Conservation (phyloP, 129 eudicot species). For the Dittrichia graveolens region DNA sequence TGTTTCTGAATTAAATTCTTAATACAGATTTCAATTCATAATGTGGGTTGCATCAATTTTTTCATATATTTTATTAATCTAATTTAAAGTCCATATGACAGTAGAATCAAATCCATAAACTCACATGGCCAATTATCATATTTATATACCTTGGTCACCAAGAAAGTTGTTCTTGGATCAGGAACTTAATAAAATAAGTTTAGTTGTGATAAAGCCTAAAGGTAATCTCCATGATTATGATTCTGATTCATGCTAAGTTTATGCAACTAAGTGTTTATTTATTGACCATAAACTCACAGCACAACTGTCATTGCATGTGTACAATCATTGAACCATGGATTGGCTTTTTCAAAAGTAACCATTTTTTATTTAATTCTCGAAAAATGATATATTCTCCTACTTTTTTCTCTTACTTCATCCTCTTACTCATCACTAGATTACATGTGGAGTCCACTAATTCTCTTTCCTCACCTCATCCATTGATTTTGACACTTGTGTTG, state of each 20-base stretch:
- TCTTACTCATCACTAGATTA: no score
- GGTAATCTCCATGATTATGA: constrained; percentile 20
- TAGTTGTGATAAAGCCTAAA: background rate
- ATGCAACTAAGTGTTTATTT: constrained; percentile 1
- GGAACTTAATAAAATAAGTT: constrained; percentile 26
- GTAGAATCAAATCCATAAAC: background rate
- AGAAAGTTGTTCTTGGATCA: constrained; percentile 28
- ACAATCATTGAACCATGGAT: constrained; percentile 27
- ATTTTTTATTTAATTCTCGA: background rate
- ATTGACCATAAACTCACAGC: constrained; percentile 14
- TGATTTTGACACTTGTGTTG: no score
- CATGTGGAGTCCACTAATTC: no score
- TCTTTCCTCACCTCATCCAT: no score
- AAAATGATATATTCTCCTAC: no score
- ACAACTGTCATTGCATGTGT: constrained; percentile 39
- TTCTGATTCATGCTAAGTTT: constrained; percentile 1
- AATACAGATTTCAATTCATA: no score
- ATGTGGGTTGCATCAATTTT: background rate
- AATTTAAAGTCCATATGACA: background rate
- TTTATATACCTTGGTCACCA: constrained; percentile 12
- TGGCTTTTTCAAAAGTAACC: constrained; percentile 10
- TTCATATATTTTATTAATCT: background rate
- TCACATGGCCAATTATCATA: constrained; percentile 13
- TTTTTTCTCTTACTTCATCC: no score
- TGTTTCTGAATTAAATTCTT: no score